Evolutionary conservation across 805 yeast species (phyloP), one percentile per base, ranked within the genome.

Genomic region (Debaryomyces tyrocola): DNA sequence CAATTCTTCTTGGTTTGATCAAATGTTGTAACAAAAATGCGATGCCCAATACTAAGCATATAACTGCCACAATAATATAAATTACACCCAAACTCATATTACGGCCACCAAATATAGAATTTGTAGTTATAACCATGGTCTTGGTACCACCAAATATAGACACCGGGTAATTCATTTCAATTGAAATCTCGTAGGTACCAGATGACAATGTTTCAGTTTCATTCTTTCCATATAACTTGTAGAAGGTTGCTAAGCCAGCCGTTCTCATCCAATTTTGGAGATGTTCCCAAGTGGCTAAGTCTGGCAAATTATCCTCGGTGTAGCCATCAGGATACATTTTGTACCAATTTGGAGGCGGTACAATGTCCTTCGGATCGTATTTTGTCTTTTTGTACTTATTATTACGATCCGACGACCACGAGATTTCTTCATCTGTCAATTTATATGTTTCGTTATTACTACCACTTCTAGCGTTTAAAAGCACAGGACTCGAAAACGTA

Each of bases 261-360:
- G 97, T 90, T 58, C 96, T 82, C 97, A 92, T 92, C 99, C 99
- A 92, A 65, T 90, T 92, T 72, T 90, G 96, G 56, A 92, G 79
- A 53, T 84, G 84, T 61, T 89, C 92, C 90, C 94, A 84, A 33
- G 69, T 62, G 2, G 87, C 76, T 40, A 92, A 62, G 60, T 87
- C 85, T 2, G 96, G 96, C 50, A 92, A 56, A 63, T 89, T 90
- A 5, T 80, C 80, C 29, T 79, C 83, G n/a, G 86, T 89, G 69
- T 94, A 92, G 0, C 98, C 98, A 49, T 90, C 69, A 1, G 98
- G 98, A 64, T 67, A 92, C 69, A 60, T 70, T 52, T 79, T 76
- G 35, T 69, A 73, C 99, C 99, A 92, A 69, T 87, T 89, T 43
- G 94, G 96, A 5, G 99, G 99, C 10, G 99, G 99, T 2, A 84